Conservation (phyloP, 139 green algal species). For the Tetradesmus obliquus region DNA sequence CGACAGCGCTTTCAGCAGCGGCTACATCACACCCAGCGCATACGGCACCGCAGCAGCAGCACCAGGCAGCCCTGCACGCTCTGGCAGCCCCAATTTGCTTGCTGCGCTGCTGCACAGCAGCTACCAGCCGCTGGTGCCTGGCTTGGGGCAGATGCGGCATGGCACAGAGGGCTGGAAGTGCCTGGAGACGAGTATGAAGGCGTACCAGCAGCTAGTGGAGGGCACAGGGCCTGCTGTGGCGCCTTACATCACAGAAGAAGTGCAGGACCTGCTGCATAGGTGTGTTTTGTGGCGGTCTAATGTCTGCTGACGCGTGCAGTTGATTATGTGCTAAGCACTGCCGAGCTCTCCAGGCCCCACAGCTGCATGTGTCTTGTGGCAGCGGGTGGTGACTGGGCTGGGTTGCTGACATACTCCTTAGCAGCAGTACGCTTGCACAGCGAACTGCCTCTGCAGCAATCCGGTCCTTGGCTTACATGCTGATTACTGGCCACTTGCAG, state of each 20-base stretch:
- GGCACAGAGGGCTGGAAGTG: conserved; percentile 94
- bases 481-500: too few relatives aligned
- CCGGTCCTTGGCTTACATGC: too few relatives aligned
- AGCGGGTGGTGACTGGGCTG: neutral
- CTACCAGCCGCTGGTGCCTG: conserved; percentile 51
- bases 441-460: neutral
- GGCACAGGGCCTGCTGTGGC: conserved; percentile 27
- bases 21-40: conserved; percentile 16
- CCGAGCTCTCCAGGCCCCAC: too few relatives aligned
- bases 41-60: neutral
- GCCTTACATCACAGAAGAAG: conserved; percentile 36
- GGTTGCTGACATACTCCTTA: neutral
- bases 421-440: neutral
- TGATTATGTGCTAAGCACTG: neutral
- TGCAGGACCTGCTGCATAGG: conserved; percentile 51
- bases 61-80: conserved; percentile 18
- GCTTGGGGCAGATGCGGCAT: conserved; percentile 85
- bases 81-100: conserved; percentile 40
- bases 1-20: conserved; percentile 36
- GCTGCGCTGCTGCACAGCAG: conserved; percentile 6
- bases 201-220: conserved; percentile 50
- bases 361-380: too few relatives aligned
- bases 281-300: neutral
- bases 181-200: conserved; percentile 76
- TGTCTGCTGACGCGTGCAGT: neutral